Base-by-base conservation (phyloP, 768 basidiomycete genomes). In the Pleurotus giganteus region DNA sequence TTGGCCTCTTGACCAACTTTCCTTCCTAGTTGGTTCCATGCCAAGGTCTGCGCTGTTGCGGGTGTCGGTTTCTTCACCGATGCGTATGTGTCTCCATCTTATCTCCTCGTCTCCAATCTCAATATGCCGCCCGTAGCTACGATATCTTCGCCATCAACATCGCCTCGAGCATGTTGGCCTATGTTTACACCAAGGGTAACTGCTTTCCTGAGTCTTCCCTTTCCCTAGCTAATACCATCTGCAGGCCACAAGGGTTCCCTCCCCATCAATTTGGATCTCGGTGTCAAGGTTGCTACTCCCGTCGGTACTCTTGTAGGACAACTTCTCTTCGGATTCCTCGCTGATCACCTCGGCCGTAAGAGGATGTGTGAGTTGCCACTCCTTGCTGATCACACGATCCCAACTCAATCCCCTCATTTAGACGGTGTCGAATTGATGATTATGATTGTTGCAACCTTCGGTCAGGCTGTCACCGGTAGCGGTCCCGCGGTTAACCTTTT, bases 11-110 rank as follows among this genome's bases (percentile, higher is more conserved):
- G 43, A 15, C 42, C 47, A 55, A 55, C 41, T 34, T 2, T 47
- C 41, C 43, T 59, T 32, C 55, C 32, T 47, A 89, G 88, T 5
- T 89, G 86, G 85, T 94, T 93, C 74, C 93, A 94, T 63, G 84
- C 86, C 54, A 93, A 91, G 69, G 79, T 86, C 57, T 83, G 82
- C 61, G 59, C 83, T 54, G 81, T 81, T 34, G 74, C 90, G 2
- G 91, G 93, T 61, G 88, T 88, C 8, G 93, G 93, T 24, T 94
- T 95, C 79, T 95, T 94, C 77, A 93, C 93, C 46, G 92, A 91
- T 72, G 84, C 86, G 81, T 85, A 60, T 61, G 80, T 69, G 0
- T 6, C 42, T 21, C 53, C 26, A 15, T 41, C 17, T 13, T 31
- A 45, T 32, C 43, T 13, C 19, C 37, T 44, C 34, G 54, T 45